Base-by-base conservation (phyloP, 148 eudicot genomes). In the Rhododendron henanense region DNA sequence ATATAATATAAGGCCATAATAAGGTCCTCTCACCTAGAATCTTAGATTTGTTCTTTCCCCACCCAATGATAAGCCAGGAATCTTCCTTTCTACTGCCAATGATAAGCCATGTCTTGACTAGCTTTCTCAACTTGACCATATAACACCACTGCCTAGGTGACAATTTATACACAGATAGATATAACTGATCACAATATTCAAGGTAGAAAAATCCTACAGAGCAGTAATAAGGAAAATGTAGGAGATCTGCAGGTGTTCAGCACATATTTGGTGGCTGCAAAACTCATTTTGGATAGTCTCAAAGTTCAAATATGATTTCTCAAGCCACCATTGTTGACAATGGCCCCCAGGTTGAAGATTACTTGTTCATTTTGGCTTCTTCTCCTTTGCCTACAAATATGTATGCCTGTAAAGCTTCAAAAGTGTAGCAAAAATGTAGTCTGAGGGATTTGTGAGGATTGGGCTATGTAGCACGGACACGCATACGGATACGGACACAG, bases 61-160 rank as follows among this genome's bases (percentile, higher is more conserved):
- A 86, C 25, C 90, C 92, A 90, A 89, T 90, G 35, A 89, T 19
- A 71, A 83, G 82, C 51, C 6, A 65, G 11, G 88, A 87, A 85
- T 79, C 87, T 87, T 51, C 31, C 85, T 78, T 89, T 84, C 77
- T 33, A 19, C 77, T 50, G 89, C 85, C 73, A 89, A 69, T 57
- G 84, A 85, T 79, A 74, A 74, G 69, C 35, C 78, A 63, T 85
- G 48, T 47, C 87, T 87, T 81, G 84, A 84, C 87, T 80, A 31
- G 81, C 84, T 84, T 84, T 81, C 67, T 53, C 28, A 3, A 67
- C 21, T 84, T 63, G 89, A 81, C 84, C 78, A 41, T 9, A 77
- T 31, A 53, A 37, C 59, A 28, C 13, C 18, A 51, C 78, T 50
- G 13, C 39, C 41, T 23, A 47, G 85, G 78, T 83, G 76, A 44